These are phyloP conservation scores for Epichloe gansuensis DNA, from an alignment of 2,329 filamentous ascomycete genomes.

Conservation along the genomic window DNA sequence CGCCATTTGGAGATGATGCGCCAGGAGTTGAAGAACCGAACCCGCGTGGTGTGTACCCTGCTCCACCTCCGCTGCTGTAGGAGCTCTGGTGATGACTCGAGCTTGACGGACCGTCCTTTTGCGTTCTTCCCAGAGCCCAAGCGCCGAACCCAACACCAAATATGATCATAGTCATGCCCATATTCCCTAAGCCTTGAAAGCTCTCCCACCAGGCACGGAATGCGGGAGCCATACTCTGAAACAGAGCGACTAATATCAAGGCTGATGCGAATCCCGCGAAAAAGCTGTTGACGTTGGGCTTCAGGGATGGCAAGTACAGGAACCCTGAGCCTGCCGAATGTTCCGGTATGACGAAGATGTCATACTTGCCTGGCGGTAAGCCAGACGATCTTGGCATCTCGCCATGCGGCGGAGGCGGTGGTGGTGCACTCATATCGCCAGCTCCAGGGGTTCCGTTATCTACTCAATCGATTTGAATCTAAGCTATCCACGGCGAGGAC, in stretches of 20 bases:
- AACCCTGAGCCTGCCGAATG: conserved; percentile 83
- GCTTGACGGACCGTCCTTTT: conserved; percentile 17
- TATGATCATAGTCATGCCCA: conserved; percentile 59
- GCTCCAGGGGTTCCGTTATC: neutral
- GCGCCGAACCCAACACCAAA: conserved; percentile 62
- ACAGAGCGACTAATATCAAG: conserved; percentile 58
- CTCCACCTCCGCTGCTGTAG: conserved; percentile 10
- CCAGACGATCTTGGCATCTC: conserved; percentile 57
- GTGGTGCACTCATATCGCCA: conserved; percentile 45
- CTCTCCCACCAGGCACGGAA: conserved; percentile 60
- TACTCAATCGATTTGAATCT: neutral
- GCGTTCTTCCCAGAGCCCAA: conserved; percentile 46
- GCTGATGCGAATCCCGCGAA: conserved; percentile 73
- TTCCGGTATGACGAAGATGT: conserved; percentile 93
- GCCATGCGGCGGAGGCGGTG: conserved; percentile 79
- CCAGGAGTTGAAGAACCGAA: conserved; percentile 19
- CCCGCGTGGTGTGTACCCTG: conserved; percentile 12
- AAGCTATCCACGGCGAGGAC: neutral
- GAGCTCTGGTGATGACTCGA: conserved; percentile 10
- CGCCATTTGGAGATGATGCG: conserved; percentile 19
- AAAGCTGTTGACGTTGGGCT: conserved; percentile 81
- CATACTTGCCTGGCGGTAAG: conserved; percentile 80
- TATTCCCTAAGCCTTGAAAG: conserved; percentile 58
- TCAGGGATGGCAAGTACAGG: conserved; percentile 82
- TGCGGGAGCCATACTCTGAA: conserved; percentile 58